A percentile compares a stretch with the other conserved stretches of the same genome.
phyloP scores from a whole-genome alignment of 1,284 basidiomycete genomes.

The Leucoagaricus sp. region DNA sequence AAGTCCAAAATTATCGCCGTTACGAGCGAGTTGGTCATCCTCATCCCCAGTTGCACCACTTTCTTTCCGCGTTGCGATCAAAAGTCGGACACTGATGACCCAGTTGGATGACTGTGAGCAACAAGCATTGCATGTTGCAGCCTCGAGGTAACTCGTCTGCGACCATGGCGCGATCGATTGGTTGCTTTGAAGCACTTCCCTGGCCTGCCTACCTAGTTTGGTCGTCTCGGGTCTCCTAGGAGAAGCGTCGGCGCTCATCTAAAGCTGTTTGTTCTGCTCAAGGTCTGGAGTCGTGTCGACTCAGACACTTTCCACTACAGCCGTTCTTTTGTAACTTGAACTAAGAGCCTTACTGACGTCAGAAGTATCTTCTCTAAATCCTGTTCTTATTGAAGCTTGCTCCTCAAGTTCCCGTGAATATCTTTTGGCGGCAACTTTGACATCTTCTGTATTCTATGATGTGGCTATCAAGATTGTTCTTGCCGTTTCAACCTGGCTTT shows the following conservation, averaged over 20 bases:
- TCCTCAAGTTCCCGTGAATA: neutral
- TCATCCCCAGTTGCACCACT: slow-evolving; percentile 2
- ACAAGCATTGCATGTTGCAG: neutral
- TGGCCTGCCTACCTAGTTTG: neutral
- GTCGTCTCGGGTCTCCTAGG: neutral
- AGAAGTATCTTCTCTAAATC: neutral
- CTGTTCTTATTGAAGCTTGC: neutral
- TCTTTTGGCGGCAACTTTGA: neutral
- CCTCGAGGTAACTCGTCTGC: neutral
- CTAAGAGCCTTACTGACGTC: neutral
- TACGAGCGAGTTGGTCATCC: neutral
- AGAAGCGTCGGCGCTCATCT: too few species aligned
- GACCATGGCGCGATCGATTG: neutral
- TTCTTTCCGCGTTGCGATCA: neutral
- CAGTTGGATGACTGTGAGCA: neutral
- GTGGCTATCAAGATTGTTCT: neutral
- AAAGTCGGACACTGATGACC: neutral
- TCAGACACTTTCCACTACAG: too few species aligned
- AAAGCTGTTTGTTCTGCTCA: too few species aligned
- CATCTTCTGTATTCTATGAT: too few species aligned
- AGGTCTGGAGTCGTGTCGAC: too few species aligned
- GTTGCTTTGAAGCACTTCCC: neutral
- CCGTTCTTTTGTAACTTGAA: too few species aligned
- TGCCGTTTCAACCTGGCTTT: neutral
- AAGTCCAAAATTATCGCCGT: slow-evolving; percentile 5